Evolutionary conservation across 164 flowering plant genomes (phyloP).

Genomic region (Umbilicus rupestris): DNA sequence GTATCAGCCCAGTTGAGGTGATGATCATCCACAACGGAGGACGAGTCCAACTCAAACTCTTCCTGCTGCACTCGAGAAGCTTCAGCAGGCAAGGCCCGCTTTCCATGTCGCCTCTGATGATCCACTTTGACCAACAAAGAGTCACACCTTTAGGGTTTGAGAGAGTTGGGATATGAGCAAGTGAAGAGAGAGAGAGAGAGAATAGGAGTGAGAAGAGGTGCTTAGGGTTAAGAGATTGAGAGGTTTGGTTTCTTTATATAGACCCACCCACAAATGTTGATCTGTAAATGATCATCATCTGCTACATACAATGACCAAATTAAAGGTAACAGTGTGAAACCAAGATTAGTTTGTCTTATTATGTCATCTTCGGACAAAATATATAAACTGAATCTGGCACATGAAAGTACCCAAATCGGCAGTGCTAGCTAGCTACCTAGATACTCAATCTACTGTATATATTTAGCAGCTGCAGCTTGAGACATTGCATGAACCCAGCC

Average conservation of each 20-base stretch:
- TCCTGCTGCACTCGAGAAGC: constrained; percentile 16
- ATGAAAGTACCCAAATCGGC: no score
- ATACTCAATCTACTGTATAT: no score
- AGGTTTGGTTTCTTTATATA: not conserved
- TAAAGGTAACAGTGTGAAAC: no score
- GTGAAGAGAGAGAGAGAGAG: not conserved
- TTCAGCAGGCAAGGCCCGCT: constrained; percentile 42
- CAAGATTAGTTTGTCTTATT: no score
- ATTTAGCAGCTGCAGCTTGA: no score
- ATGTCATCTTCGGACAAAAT: no score
- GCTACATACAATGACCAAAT: no score
- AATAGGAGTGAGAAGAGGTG: not conserved
- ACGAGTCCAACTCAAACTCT: not conserved
- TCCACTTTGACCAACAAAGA: constrained; percentile 32
- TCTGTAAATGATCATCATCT: no score
- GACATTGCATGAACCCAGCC: no score
- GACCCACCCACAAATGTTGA: not conserved
- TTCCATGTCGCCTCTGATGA: constrained; percentile 47
- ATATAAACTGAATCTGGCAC: no score
- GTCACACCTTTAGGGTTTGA: not conserved
- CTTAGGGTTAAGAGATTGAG: not conserved
- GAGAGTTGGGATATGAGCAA: not conserved
- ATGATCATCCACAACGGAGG: no score
- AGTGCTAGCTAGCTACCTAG: no score
- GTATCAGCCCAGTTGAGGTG: not conserved